Evolutionary conservation across 1,284 basidiomycete genomes (phyloP), one percentile per base, ranked within the genome.

Genomic region (Naganishia cerealis): DNA sequence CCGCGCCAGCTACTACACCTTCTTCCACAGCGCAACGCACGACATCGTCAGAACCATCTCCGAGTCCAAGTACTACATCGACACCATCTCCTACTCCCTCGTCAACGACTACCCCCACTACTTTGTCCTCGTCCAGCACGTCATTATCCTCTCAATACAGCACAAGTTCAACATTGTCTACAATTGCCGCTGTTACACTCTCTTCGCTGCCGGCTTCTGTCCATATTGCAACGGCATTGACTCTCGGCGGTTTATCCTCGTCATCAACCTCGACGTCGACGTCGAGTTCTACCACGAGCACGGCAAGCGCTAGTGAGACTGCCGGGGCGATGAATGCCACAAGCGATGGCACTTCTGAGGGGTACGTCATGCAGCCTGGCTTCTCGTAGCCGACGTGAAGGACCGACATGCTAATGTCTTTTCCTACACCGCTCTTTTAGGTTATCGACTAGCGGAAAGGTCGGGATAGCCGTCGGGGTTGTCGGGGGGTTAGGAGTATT

Each of bases 361-460:
- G 36, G 61, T 63, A 33, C 21, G 61, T 42, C 6, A 7, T 43
- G 21, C 8, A 50, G 24, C 21, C 6, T 12, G 15, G 13, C 21
- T n/a, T n/a, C n/a, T 42, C 15, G 15, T 21, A 7, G 9, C 46
- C 3, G 50, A 18, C 38, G 46, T 21, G 4, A 29, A 29, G 36
- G 9, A 21, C 8, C 40, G 18, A 6, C 18, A 33, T 46, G 57
- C 43, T 59, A 15, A 46, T 59, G 33, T 46, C 13, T 1, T 42
- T 52, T 4, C 24, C 36, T 29, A 54, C n/a, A 38, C 2, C 16
- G 9, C 12, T n/a, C n/a, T 50, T 48, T 5, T 29, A 63, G 61
- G 1, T 26, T 63, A 50, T 63, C 61, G 16, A 63, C 38, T 15
- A 50, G 61, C 12, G 38, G 61, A 21, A 63, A 63, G 29, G 21